Base-by-base conservation (phyloP, 345 rosid genomes). In the Eucalyptus cloeziana region DNA sequence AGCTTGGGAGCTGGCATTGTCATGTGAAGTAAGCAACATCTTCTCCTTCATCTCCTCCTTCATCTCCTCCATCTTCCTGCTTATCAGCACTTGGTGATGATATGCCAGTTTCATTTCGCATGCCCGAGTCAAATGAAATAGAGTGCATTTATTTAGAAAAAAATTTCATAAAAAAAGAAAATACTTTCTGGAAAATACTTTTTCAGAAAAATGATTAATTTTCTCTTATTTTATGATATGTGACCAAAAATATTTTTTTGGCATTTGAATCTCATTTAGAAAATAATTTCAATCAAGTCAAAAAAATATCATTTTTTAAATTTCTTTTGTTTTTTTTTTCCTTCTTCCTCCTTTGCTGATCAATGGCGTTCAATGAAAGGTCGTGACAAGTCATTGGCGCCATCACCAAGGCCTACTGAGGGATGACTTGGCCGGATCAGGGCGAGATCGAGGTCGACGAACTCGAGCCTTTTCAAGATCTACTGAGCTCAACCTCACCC, bases 381-480 rank as follows among this genome's bases (percentile, higher is more conserved):
- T 52, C 3, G 0, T 56, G 62, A 56, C 13, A 24, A 56, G 62
- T 24, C 62, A 4, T 0, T 0, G 1, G 6, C 0, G 0, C 30
- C 30, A 56, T 56, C 27, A 22, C 0, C 30, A 56, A 56, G 30
- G 62, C 62, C 62, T 24, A 9, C 13, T 1, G 30, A 24, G 62
- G 30, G 13, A 13, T 9, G 1, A 56, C 13, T 24, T 10, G 58
- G 24, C 56, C 0, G 0, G 4, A 7, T 19, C 1, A 1, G 58
- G 58, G 58, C 25, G 62, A 56, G 30, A 24, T 56, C 1, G 1
- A 56, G 30, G 6, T 0, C 0, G 3, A 10, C 13, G 0, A 56
- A 24, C 13, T 56, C 0, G 6, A 56, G 62, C 62, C 30, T 56
- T 56, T 22, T 56, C 1, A 0, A 22, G 62, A 10, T 56, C 3